A percentile compares a stretch with the other conserved stretches of the same genome.
These are phyloP conservation scores for Harringtonia lauricola DNA, from an alignment of 2,329 filamentous ascomycete species.

Conservation along the genomic window DNA sequence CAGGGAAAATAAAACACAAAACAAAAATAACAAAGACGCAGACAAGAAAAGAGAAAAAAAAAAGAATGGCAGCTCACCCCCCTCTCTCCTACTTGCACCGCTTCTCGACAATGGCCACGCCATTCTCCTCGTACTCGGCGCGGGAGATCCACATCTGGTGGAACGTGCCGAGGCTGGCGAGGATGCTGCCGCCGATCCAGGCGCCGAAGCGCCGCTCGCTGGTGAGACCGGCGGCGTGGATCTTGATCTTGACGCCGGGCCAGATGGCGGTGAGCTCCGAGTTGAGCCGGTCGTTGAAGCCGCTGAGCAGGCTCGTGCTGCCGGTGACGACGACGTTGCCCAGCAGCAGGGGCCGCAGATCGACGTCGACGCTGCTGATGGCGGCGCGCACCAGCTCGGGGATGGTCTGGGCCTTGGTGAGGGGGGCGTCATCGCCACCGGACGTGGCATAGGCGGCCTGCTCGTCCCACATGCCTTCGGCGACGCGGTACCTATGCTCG, in stretches of 20 bases:
- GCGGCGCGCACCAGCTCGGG: constrained; percentile 71
- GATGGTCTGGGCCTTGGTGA: constrained; percentile 66
- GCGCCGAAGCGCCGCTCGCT: constrained; percentile 81
- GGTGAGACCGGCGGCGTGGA: constrained; percentile 76
- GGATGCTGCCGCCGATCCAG: constrained; percentile 94
- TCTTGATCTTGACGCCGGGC: constrained; percentile 75
- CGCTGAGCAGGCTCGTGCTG: constrained; percentile 75
- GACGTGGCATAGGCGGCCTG: constrained; percentile 49
- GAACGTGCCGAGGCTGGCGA: constrained; percentile 91
- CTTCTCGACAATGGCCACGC: constrained; percentile 84
- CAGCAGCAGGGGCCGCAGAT: constrained; percentile 72
- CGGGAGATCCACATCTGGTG: constrained; percentile 99
- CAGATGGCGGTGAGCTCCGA: constrained; percentile 72
- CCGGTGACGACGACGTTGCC: constrained; percentile 90
- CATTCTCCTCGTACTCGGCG: constrained; percentile 97
- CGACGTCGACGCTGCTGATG: constrained; percentile 73
- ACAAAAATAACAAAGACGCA: neutral
- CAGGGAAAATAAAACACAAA: neutral
- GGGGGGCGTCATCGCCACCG: constrained; percentile 11
- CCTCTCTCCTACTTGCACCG: constrained; percentile 62
- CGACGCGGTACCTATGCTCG: constrained; percentile 72
- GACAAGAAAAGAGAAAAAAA: neutral
- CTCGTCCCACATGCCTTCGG: constrained; percentile 87
- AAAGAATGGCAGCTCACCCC: neutral
- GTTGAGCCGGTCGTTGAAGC: constrained; percentile 84